phyloP scores from a whole-genome alignment of 257 asterid species.

The Paraleonurus japonicus region DNA sequence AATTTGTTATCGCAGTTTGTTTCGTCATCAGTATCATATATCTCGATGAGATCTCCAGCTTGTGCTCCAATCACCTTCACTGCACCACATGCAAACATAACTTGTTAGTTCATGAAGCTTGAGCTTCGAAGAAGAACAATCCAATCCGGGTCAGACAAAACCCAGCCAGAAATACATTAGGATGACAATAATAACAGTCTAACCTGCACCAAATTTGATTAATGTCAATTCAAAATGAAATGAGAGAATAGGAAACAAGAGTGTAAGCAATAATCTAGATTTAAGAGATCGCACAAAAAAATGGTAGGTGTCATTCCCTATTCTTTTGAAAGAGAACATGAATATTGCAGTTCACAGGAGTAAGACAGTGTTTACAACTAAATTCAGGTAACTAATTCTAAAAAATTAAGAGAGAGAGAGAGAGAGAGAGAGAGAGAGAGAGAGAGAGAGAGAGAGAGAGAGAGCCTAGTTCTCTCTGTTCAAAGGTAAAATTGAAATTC shows the following conservation, averaged over 20 bases:
- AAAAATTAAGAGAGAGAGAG: not conserved
- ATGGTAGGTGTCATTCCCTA: not conserved
- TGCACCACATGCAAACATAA: constrained; percentile 18
- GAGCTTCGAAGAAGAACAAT: not conserved
- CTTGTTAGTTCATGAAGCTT: not conserved
- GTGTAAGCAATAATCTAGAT: not conserved
- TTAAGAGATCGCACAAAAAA: not conserved
- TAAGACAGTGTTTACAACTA: not conserved
- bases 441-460: too few relatives aligned
- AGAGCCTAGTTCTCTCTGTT: not conserved
- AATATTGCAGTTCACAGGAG: not conserved
- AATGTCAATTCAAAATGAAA: not conserved
- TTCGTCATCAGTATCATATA: not conserved
- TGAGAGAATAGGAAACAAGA: not conserved
- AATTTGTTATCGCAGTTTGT: not conserved
- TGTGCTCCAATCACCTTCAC: not conserved
- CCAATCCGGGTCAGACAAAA: not conserved
- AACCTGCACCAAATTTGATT: not conserved
- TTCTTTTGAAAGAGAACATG: not conserved
- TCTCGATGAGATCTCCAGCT: not conserved
- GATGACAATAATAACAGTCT: not conserved
- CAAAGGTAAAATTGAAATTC: not conserved
- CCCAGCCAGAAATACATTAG: too few relatives aligned
- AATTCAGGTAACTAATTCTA: not conserved
- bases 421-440: too few relatives aligned